Conservation (phyloP, 1,139 yeast genomes). For the Pichia sp. region DNA sequence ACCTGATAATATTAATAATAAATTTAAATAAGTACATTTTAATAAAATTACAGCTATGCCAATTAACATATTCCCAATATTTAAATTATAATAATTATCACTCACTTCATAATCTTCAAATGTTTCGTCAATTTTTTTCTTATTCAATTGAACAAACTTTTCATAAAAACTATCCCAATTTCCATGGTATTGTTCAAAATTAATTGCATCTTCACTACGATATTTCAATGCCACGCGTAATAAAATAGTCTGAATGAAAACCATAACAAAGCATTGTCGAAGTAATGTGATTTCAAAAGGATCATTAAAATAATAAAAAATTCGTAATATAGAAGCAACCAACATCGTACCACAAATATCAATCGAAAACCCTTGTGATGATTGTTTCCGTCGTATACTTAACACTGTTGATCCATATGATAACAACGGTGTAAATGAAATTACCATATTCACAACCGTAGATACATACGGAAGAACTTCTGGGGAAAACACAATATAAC, state of each 20-base stretch:
- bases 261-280: conserved; percentile 74
- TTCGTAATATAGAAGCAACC: conserved; percentile 65
- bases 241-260: conserved; percentile 61
- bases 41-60: conserved; percentile 10
- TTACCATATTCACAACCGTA: conserved; percentile 38
- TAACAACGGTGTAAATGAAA: conserved; percentile 72
- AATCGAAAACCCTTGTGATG: conserved; percentile 74
- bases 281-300: conserved; percentile 75
- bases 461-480: conserved; percentile 44
- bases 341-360: conserved; percentile 92
- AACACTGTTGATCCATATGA: conserved; percentile 82
- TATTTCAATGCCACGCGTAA: conserved; percentile 58
- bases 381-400: conserved; percentile 54
- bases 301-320: conserved; percentile 67
- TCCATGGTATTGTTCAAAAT: conserved; percentile 31
- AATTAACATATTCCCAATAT: neutral
- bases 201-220: conserved; percentile 44
- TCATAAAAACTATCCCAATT: conserved; percentile 20
- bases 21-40: conserved; percentile 13
- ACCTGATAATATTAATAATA: conserved; percentile 21
- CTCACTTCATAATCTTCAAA: conserved; percentile 7
- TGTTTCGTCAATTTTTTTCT: conserved; percentile 14
- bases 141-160: conserved; percentile 16
- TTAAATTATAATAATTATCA: conserved; percentile 3
- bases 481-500: conserved; percentile 30